Base-by-base conservation (phyloP, 139 green algal genomes). In the Coelastrella sp. region DNA sequence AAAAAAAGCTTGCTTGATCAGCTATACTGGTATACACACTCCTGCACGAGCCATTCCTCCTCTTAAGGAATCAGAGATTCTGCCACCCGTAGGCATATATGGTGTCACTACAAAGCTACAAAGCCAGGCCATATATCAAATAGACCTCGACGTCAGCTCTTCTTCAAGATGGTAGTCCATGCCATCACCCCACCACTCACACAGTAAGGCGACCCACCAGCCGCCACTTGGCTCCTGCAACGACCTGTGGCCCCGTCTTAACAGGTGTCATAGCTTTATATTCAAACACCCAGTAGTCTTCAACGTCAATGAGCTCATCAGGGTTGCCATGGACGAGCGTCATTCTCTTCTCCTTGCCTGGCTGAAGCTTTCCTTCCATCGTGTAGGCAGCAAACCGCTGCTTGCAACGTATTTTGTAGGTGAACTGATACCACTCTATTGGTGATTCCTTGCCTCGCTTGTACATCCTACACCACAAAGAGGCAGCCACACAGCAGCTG, bases 211-310 rank as follows among this genome's bases (percentile, higher is more conserved):
- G 30, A 15, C 25, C 62, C n/a, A 79, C 50, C 48, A 86, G 21
- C 48, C 80, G 37, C 66, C 80, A 86, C 40, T 50, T 48, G 21
- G 80, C 67, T 13, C 34, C 48, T 45, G 51, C 30, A 25, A n/a
- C 27, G 13, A 41, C 13, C 34, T 48, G 35, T 57, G 62, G 41
- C 66, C 72, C 2, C 57, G 67, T n/a, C n/a, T n/a, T n/a, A n/a
- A n/a, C n/a, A n/a, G 66, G 62, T 11, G n/a, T 15, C 8, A 23
- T 35, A 2, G 57, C 48, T 59, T 87, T 87, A 27, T 74, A 72
- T 81, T 92, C 89, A 38, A 92, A 86, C 67, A 92, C 84, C 87
- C 89, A 92, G 71, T 87, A 66, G 53, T 92, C 89, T 69, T 81
- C 77, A 17, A 91, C 89, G 21, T 88, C 81, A 3, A 91, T 38